A percentile compares a stretch with the other conserved stretches of the same genome.
phyloP scores from a whole-genome alignment of 2,329 filamentous ascomycete genomes.

The Penicillium vulpinum region DNA sequence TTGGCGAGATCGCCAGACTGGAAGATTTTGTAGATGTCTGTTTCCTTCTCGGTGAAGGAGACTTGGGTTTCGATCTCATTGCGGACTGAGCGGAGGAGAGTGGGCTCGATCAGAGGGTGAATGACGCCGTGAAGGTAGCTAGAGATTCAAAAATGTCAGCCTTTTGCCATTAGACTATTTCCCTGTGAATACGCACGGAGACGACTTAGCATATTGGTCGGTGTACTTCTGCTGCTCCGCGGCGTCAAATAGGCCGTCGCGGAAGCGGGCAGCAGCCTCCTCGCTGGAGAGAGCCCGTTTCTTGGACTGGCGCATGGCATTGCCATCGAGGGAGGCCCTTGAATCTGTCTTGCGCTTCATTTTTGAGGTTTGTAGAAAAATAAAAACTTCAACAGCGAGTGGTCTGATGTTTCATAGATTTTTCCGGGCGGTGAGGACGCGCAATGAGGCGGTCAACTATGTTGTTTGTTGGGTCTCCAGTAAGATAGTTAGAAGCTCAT shows the following conservation, averaged over 20 bases:
- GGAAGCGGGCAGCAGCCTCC: conserved; percentile 43
- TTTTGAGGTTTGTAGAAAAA: conserved; percentile 14
- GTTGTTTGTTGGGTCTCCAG: background rate
- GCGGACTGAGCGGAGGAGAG: conserved; percentile 81
- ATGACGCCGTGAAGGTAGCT: conserved; percentile 94
- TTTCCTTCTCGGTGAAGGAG: conserved; percentile 96
- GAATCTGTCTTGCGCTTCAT: conserved; percentile 49
- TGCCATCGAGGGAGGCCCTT: conserved; percentile 30
- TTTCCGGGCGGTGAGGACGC: conserved; percentile 19
- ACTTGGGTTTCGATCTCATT: conserved; percentile 86
- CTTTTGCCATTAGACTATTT: background rate
- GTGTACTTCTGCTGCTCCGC: conserved; percentile 45
- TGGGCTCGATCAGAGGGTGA: conserved; percentile 72
- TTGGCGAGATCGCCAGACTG: conserved; percentile 97
- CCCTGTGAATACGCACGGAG: conserved; percentile 37
- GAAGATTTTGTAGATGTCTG: conserved; percentile 99
- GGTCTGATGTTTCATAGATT: conserved; percentile 20
- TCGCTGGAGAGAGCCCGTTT: conserved; percentile 43
- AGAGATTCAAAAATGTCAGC: background rate
- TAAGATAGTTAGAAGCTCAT: background rate
- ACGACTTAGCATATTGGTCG: conserved; percentile 43
- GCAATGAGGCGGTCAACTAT: conserved; percentile 4
- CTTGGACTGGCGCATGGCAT: conserved; percentile 38
- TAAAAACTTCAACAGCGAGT: conserved; percentile 2
- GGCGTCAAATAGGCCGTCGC: conserved; percentile 45